A percentile compares a stretch with the other conserved stretches of the same genome.
These are phyloP conservation scores for Citrus inodora DNA, from an alignment of 345 rosid genomes.

Conservation along the genomic window DNA sequence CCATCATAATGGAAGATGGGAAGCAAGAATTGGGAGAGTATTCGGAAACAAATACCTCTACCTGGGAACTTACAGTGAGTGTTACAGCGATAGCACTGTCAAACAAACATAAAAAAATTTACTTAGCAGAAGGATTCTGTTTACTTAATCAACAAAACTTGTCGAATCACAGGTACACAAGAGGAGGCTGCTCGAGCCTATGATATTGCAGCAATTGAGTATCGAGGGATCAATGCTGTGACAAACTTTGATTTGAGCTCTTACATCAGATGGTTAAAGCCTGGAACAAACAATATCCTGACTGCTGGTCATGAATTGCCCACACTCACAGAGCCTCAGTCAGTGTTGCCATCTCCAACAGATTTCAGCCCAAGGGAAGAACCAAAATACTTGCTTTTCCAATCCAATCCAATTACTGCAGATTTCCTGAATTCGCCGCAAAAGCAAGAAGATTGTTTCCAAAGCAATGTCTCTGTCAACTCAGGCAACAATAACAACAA, in stretches of 20 bases:
- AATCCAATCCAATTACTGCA: slow-evolving; percentile 17
- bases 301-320: slow-evolving; percentile 20
- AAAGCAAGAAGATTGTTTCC: slow-evolving; percentile 25
- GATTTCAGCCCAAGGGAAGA: slow-evolving; percentile 31
- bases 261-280: slow-evolving; percentile 52
- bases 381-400: slow-evolving; percentile 22
- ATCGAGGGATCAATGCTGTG: slow-evolving; percentile 49
- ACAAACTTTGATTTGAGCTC: slow-evolving; percentile 51
- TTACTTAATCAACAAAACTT: neutral
- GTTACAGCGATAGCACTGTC: neutral
- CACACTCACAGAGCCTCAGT: slow-evolving; percentile 14
- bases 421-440: slow-evolving; percentile 19
- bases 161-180: slow-evolving; percentile 38
- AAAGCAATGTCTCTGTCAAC: slow-evolving; percentile 9
- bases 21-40: slow-evolving; percentile 70
- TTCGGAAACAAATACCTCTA: slow-evolving; percentile 72
- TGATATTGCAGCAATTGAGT: slow-evolving; percentile 51
- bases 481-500: slow-evolving; percentile 14
- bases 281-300: slow-evolving; percentile 24
- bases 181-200: slow-evolving; percentile 57
- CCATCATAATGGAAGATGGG: slow-evolving; percentile 77
- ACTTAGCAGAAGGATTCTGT: neutral
- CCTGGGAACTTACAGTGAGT: slow-evolving; percentile 71
- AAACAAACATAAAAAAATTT: neutral
- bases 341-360: slow-evolving; percentile 12